A percentile compares a stretch with the other conserved stretches of the same genome.
These are phyloP conservation scores for Cinnamomum micranthum DNA, from an alignment of 164 flowering plant species.

Conservation along the genomic window DNA sequence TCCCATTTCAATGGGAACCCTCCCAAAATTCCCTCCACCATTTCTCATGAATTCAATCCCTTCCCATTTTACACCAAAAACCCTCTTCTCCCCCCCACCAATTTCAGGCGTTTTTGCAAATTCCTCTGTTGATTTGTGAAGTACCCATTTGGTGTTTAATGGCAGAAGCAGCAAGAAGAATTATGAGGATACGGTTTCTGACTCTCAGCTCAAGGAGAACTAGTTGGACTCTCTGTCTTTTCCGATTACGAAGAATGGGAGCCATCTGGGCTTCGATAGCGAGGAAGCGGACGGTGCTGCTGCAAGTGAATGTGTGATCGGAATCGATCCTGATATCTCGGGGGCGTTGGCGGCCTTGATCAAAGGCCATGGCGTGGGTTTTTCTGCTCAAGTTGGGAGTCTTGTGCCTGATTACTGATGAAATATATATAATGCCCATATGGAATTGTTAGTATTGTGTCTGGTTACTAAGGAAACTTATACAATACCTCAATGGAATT, in stretches of 20 bases:
- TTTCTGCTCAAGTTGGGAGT: constrained; percentile 53
- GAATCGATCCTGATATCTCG: constrained; percentile 78
- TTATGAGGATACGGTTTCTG: constrained; percentile 15
- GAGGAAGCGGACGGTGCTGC: no score
- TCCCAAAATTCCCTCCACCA: constrained; percentile 6
- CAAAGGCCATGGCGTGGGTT: constrained; percentile 28
- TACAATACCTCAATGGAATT: no score
- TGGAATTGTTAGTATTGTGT: no score
- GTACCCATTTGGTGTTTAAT: constrained; percentile 2
- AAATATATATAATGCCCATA: no score
- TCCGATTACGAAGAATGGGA: constrained; percentile 23
- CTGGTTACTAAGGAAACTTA: not conserved
- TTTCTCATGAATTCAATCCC: constrained; percentile 12
- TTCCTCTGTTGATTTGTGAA: constrained; percentile 6
- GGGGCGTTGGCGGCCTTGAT: constrained; percentile 82
- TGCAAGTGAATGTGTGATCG: constrained; percentile 48
- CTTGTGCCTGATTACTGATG: not conserved
- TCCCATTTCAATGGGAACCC: constrained; percentile 8
- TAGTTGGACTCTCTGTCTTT: constrained; percentile 58
- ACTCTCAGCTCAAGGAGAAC: constrained; percentile 30
- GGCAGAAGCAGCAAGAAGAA: not conserved
- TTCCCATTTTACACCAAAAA: constrained; percentile 10
- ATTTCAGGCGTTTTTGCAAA: constrained; percentile 8
- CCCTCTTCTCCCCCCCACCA: not conserved
- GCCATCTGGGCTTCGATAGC: not conserved